A percentile compares a stretch with the other conserved stretches of the same genome.
Evolutionary conservation across 1,284 basidiomycete genomes (phyloP).

Genomic region (Cutaneotrichosporon mucoides): DNA sequence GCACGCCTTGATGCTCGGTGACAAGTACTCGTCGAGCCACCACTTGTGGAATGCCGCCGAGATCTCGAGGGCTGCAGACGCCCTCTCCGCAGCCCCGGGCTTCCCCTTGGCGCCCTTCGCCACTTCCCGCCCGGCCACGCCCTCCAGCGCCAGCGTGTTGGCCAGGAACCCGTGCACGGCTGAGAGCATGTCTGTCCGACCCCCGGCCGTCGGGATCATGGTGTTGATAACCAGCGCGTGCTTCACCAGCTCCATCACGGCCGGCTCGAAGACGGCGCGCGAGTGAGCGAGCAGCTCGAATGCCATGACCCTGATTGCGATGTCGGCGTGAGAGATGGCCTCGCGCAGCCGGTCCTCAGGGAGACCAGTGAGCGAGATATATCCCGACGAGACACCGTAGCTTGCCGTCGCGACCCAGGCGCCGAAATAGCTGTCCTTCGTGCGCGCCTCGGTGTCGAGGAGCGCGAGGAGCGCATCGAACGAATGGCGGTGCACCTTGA

Average conservation of each 20-base stretch:
- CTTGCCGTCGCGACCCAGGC: conserved; percentile 41
- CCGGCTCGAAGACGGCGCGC: conserved; percentile 26
- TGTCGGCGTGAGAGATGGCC: conserved; percentile 31
- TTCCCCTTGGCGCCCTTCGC: conserved; percentile 11
- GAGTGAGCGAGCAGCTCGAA: conserved; percentile 31
- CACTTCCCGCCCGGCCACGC: conserved; percentile 2
- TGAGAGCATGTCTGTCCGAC: conserved; percentile 37
- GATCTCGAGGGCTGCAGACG: background rate
- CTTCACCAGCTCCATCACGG: conserved; percentile 28
- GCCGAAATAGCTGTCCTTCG: conserved; percentile 18
- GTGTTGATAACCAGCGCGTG: conserved; percentile 28
- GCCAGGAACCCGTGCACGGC: conserved; percentile 32
- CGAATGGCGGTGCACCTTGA: conserved; percentile 17
- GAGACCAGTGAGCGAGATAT: conserved; percentile 23
- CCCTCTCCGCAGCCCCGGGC: background rate
- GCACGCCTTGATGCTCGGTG: conserved; percentile 23
- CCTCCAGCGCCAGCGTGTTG: conserved; percentile 24
- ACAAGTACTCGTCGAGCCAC: conserved; percentile 30
- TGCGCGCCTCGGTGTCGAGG: conserved; percentile 7
- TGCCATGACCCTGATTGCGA: conserved; percentile 31
- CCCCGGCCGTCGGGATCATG: conserved; percentile 27
- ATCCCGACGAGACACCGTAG: conserved; percentile 29
- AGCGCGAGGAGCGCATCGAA: conserved; percentile 20
- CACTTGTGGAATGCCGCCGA: conserved; percentile 22
- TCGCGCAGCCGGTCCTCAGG: conserved; percentile 22